phyloP scores from a whole-genome alignment of 2,329 filamentous ascomycete genomes.

The Colletotrichum ledebouriae region DNA sequence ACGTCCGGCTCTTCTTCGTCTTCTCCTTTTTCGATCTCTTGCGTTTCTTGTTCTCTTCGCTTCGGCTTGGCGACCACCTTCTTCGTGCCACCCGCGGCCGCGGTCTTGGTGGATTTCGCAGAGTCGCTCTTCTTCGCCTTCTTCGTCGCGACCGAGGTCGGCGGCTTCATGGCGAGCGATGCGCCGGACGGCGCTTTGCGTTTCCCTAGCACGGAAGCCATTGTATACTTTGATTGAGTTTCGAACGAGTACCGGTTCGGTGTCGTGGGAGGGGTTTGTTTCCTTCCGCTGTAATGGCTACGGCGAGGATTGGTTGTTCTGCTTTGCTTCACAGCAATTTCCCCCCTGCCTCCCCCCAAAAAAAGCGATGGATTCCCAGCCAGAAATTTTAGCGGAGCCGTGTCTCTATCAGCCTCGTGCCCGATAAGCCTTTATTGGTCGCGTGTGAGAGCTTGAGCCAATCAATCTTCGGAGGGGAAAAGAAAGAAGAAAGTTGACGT shows the following conservation, averaged over 20 bases:
- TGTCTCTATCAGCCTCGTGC: conserved; percentile 5
- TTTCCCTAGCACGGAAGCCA: conserved; percentile 42
- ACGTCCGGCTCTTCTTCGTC: conserved; percentile 57
- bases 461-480: too few species aligned
- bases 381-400: conserved; percentile 25
- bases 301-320: too few species aligned
- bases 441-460: neutral
- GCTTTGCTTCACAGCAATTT: too few species aligned
- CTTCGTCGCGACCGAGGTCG: neutral
- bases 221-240: neutral
- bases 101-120: neutral
- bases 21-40: neutral
- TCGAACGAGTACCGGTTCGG: too few species aligned
- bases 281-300: too few species aligned
- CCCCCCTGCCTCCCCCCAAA: too few species aligned
- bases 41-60: neutral
- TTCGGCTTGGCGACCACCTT: too few species aligned
- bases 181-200: conserved; percentile 39
- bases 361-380: neutral
- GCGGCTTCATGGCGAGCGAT: conserved; percentile 13
- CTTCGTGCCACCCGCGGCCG: neutral
- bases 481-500: too few species aligned
- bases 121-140: conserved; percentile 1
- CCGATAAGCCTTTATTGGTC: too few species aligned
- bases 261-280: too few species aligned